These are phyloP conservation scores for Gaultheria prostrata DNA, from an alignment of 148 eudicot genomes.

Conservation along the genomic window DNA sequence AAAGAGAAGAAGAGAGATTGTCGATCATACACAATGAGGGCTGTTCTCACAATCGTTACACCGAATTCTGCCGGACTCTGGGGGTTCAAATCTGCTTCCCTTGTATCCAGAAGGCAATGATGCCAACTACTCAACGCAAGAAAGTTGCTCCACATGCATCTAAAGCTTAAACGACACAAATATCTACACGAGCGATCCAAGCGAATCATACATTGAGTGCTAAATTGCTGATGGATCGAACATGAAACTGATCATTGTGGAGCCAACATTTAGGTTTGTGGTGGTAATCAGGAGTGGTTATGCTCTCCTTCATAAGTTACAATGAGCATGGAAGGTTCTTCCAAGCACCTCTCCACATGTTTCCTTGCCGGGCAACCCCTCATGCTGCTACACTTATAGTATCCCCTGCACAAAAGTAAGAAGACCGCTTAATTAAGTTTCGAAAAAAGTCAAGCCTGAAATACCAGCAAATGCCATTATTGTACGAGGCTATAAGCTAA, in stretches of 20 bases:
- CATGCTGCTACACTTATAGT: constrained; percentile 80
- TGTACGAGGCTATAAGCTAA: neutral
- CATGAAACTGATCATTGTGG: neutral
- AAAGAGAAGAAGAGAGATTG: neutral
- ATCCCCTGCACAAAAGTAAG: constrained; percentile 53
- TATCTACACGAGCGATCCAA: constrained; percentile 20
- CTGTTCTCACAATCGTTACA: constrained; percentile 15
- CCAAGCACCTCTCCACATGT: constrained; percentile 79
- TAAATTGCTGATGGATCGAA: neutral
- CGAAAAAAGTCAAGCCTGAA: neutral
- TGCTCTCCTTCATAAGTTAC: constrained; percentile 84
- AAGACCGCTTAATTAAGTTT: neutral
- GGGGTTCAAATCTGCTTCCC: constrained; percentile 6
- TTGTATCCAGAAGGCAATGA: neutral
- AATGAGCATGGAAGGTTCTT: constrained; percentile 69
- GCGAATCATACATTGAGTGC: neutral
- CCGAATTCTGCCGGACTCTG: neutral
- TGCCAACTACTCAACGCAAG: neutral
- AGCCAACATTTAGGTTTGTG: constrained; percentile 22
- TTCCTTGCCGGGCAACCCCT: constrained; percentile 88
- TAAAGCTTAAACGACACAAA: constrained; percentile 2
- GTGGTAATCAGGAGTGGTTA: constrained; percentile 58
- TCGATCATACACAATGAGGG: neutral
- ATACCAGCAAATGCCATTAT: neutral
- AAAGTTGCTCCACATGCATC: constrained; percentile 15